phyloP scores from a whole-genome alignment of 768 basidiomycete species.

The Pleurotus giganteus region DNA sequence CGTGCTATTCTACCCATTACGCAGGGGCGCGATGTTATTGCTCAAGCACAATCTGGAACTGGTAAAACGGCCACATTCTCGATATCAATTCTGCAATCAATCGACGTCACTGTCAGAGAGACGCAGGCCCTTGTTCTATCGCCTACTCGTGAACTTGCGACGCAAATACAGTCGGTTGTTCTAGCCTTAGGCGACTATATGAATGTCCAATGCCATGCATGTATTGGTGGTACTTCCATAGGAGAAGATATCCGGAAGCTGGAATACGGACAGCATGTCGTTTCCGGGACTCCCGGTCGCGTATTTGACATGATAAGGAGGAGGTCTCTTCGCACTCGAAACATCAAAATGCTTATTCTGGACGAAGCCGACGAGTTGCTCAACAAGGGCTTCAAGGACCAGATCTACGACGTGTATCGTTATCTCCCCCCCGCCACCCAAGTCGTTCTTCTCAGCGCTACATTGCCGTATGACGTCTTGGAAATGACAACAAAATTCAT shows the following conservation, averaged over 20 bases:
- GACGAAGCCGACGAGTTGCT: conserved; percentile 96
- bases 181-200: conserved; percentile 97
- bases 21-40: conserved; percentile 96
- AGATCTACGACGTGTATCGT: conserved; percentile 98
- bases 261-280: conserved; percentile 96
- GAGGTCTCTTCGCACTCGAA: conserved; percentile 87
- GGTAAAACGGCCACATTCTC: conserved; percentile 99
- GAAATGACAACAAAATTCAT: conserved; percentile 99
- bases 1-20: conserved; percentile 96
- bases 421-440: conserved; percentile 97
- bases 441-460: conserved; percentile 94
- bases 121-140: conserved; percentile 96
- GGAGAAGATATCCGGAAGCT: conserved; percentile 97
- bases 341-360: conserved; percentile 96
- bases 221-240: conserved; percentile 96
- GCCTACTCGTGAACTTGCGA: conserved; percentile 97
- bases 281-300: conserved; percentile 95
- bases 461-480: conserved; percentile 93
- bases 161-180: conserved; percentile 98
- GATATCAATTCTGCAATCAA: conserved; percentile 96
- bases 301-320: conserved; percentile 99
- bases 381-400: conserved; percentile 98
- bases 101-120: conserved; percentile 92
- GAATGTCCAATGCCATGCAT: conserved; percentile 98
- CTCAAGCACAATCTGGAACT: conserved; percentile 98